Conservation (phyloP, 495 filamentous ascomycete species). For the Aspergillus bridgeri region DNA sequence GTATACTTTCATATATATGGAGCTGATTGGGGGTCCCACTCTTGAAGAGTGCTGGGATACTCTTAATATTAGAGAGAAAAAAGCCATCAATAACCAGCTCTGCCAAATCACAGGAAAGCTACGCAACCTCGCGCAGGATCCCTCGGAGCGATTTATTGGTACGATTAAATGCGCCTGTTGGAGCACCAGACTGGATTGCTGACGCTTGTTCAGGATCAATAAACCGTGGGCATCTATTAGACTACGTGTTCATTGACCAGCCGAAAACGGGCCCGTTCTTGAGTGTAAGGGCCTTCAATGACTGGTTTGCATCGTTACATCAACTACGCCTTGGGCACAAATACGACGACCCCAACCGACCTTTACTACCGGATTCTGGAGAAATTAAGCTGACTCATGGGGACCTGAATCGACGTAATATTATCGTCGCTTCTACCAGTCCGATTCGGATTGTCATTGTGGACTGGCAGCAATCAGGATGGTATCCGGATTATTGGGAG, state of each 20-base stretch:
- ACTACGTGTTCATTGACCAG: conserved; percentile 31
- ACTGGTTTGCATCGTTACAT: conserved; percentile 36
- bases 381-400: conserved; percentile 38
- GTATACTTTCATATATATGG: conserved; percentile 47
- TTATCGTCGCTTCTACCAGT: conserved; percentile 31
- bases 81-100: conserved; percentile 33
- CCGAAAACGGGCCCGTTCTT: conserved; percentile 35
- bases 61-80: conserved; percentile 31
- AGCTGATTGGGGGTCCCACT: conserved; percentile 38
- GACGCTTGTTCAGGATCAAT: conserved; percentile 34
- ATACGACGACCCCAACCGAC: conserved; percentile 36
- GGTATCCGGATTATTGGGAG: conserved; percentile 46
- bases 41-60: conserved; percentile 34
- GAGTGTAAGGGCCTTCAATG: conserved; percentile 40
- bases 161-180: not conserved
- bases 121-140: conserved; percentile 33
- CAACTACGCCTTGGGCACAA: conserved; percentile 25
- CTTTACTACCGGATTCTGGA: conserved; percentile 35
- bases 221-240: conserved; percentile 22
- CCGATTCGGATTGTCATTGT: conserved; percentile 32
- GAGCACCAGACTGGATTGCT: conserved; percentile 3
- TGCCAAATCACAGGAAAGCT: conserved; percentile 22
- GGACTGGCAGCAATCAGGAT: conserved; percentile 37
- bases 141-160: conserved; percentile 31
- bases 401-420: conserved; percentile 37